These are phyloP conservation scores for Globisporangium spinosum DNA, from an alignment of 352 stramenopile species.

Conservation along the genomic window DNA sequence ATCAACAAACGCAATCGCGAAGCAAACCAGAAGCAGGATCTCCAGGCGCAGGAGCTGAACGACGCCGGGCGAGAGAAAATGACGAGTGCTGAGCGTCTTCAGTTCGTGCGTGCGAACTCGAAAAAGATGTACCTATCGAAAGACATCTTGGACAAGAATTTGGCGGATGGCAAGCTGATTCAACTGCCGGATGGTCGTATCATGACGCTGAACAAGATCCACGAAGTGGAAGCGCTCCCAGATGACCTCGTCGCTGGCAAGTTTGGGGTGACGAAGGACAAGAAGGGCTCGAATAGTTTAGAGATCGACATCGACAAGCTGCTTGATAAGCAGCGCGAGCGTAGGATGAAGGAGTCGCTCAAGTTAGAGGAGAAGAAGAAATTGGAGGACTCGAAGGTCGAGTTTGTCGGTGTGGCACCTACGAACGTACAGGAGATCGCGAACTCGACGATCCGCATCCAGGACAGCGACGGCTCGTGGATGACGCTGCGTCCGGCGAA, in stretches of 20 bases:
- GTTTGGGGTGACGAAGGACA: constrained; percentile 26
- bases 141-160: constrained; percentile 82
- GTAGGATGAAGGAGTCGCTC: constrained; percentile 41
- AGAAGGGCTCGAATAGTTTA: constrained; percentile 27
- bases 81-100: constrained; percentile 76
- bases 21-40: constrained; percentile 77
- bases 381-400: constrained; percentile 43
- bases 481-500: constrained; percentile 74
- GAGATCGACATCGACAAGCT: constrained; percentile 79
- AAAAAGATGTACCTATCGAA: constrained; percentile 84
- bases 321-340: constrained; percentile 65
- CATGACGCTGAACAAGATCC: constrained; percentile 83
- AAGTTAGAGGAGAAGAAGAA: constrained; percentile 25
- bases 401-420: constrained; percentile 56
- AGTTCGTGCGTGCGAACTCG: constrained; percentile 80
- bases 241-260: constrained; percentile 66
- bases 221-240: constrained; percentile 76
- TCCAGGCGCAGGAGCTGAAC: constrained; percentile 72
- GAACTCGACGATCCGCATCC: constrained; percentile 76
- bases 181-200: constrained; percentile 68
- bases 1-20: constrained; percentile 84
- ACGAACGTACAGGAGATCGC: constrained; percentile 67
- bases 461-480: constrained; percentile 82
- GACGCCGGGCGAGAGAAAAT: constrained; percentile 73
- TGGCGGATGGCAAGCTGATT: constrained; percentile 72